phyloP scores from a whole-genome alignment of 169 alveolate species.

The Plasmodium falciparum region DNA sequence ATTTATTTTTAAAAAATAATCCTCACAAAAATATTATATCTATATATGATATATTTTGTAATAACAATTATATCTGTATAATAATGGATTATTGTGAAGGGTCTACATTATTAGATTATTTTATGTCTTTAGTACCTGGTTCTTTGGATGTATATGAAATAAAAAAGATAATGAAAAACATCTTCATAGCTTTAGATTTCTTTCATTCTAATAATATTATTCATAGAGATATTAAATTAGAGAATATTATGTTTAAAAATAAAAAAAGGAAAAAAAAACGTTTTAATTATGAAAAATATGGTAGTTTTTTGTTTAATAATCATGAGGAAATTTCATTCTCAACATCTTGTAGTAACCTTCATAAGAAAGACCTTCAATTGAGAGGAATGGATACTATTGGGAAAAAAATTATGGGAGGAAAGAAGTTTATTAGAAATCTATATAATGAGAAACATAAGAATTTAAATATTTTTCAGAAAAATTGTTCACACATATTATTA shows the following conservation, averaged over 20 bases:
- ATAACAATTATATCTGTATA: slow-evolving; percentile 23
- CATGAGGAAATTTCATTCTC: not conserved
- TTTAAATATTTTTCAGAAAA: too few species aligned
- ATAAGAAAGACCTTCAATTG: too few species aligned
- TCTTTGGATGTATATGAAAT: slow-evolving; percentile 61
- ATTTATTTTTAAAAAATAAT: slow-evolving; percentile 42
- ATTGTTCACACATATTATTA: too few species aligned
- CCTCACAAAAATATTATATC: slow-evolving; percentile 60
- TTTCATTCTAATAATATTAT: slow-evolving; percentile 79
- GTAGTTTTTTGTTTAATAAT: not conserved
- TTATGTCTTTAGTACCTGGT: slow-evolving; percentile 76
- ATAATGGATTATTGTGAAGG: slow-evolving; percentile 74
- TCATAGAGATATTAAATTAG: slow-evolving; percentile 78
- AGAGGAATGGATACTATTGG: too few species aligned
- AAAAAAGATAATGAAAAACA: slow-evolving; percentile 77
- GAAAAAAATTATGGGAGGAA: too few species aligned
- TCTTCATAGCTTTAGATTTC: slow-evolving; percentile 79
- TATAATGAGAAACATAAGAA: too few species aligned
- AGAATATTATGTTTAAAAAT: slow-evolving; percentile 76
- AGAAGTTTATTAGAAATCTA: too few species aligned
- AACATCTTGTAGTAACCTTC: not conserved
- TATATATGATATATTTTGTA: slow-evolving; percentile 50
- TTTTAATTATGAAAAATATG: slow-evolving; percentile 22
- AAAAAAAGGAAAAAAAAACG: slow-evolving; percentile 25
- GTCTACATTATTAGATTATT: slow-evolving; percentile 50